These are phyloP conservation scores for Aspergillus quadricinctus DNA, from an alignment of 2,329 filamentous ascomycete genomes.

Conservation along the genomic window DNA sequence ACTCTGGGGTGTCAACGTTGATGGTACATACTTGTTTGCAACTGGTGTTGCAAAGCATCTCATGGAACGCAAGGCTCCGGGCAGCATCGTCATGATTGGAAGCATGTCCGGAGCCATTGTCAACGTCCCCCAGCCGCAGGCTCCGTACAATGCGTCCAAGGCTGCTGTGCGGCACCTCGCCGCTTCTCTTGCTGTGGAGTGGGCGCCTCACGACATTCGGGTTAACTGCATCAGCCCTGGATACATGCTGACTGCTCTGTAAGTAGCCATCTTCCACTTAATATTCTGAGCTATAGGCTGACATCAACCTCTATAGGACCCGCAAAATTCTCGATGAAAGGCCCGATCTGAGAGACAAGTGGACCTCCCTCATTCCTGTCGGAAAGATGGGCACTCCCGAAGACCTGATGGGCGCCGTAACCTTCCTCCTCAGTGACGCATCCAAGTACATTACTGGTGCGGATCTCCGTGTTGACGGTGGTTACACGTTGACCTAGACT, in stretches of 20 bases:
- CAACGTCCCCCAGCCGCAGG: conserved; percentile 92
- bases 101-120: conserved; percentile 94
- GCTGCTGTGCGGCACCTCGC: conserved; percentile 87
- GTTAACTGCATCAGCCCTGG: conserved; percentile 95
- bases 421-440: conserved; percentile 78
- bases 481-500: conserved; percentile 73
- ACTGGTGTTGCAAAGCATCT: conserved; percentile 80
- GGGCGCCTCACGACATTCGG: conserved; percentile 80
- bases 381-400: conserved; percentile 90
- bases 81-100: conserved; percentile 90
- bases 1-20: conserved; percentile 91
- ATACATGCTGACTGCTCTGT: conserved; percentile 94
- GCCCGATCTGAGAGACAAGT: conserved; percentile 81
- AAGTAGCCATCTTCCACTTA: conserved; percentile 39
- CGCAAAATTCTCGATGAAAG: conserved; percentile 93
- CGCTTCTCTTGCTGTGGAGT: conserved; percentile 85
- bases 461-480: conserved; percentile 77
- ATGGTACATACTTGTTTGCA: conserved; percentile 86
- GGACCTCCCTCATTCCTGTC: conserved; percentile 86
- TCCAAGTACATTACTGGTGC: conserved; percentile 69
- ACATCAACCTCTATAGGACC: conserved; percentile 53
- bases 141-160: conserved; percentile 88
- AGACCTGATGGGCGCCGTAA: conserved; percentile 89
- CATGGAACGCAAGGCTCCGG: conserved; percentile 72
- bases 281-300: not conserved